Conservation (phyloP, 306 rosid genomes). For the Rosa lucieae region DNA sequence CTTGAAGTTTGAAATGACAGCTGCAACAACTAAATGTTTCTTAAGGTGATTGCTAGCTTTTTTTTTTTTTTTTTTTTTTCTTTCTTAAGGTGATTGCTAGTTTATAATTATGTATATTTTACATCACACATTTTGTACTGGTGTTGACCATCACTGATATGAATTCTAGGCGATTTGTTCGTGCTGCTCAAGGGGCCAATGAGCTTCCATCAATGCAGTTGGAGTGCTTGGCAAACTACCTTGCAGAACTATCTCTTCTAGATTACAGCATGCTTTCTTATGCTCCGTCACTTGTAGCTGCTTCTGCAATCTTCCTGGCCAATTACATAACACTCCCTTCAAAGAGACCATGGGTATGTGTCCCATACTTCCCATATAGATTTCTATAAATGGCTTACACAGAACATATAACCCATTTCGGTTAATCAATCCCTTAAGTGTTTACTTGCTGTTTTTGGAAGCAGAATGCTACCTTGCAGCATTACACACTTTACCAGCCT, state of each 20-base stretch:
- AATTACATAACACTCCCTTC: slow-evolving; percentile 63
- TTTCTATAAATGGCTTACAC: neutral
- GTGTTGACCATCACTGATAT: slow-evolving; percentile 5
- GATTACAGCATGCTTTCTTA: slow-evolving; percentile 81
- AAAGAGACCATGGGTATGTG: slow-evolving; percentile 81
- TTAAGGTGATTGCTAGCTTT: slow-evolving; percentile 43
- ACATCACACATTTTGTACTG: slow-evolving; percentile 12
- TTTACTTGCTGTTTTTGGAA: slow-evolving; percentile 1
- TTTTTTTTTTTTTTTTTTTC: no score
- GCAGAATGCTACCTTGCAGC: slow-evolving; percentile 58
- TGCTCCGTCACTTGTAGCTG: slow-evolving; percentile 83
- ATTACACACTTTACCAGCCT: slow-evolving; percentile 54
- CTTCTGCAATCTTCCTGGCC: slow-evolving; percentile 87
- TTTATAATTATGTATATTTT: neutral
- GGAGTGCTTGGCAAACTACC: slow-evolving; percentile 85
- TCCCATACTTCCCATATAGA: neutral
- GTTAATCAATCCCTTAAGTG: neutral
- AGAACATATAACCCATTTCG: neutral
- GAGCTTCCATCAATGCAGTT: slow-evolving; percentile 80
- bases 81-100: slow-evolving; percentile 56
- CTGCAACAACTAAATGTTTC: slow-evolving; percentile 89
- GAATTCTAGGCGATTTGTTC: slow-evolving; percentile 71
- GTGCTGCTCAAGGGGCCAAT: slow-evolving; percentile 79
- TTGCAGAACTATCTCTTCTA: slow-evolving; percentile 83
- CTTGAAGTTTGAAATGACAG: slow-evolving; percentile 96